phyloP scores from a whole-genome alignment of 176 grass and related monocot species.

The Oryza meridionalis region DNA sequence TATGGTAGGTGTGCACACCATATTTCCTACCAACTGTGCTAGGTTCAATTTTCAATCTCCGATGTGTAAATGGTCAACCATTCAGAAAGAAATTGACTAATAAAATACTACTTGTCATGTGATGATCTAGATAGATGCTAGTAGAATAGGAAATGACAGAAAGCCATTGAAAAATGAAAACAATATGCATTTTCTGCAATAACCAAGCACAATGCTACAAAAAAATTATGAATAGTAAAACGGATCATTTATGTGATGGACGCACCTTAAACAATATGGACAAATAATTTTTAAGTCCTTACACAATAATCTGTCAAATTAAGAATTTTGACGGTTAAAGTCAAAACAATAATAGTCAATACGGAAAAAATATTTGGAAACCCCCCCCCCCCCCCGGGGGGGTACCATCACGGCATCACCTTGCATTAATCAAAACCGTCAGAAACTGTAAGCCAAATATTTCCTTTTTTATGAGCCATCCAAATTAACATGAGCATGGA shows the following conservation, averaged over 20 bases:
- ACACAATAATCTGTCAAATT: too few species aligned
- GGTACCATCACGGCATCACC: conserved; percentile 28
- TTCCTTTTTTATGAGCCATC: background rate
- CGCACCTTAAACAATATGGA: too few species aligned
- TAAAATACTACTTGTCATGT: background rate
- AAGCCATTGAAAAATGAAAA: background rate
- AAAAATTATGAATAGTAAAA: background rate
- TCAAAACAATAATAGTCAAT: background rate
- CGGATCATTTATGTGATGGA: too few species aligned
- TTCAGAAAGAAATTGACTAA: background rate
- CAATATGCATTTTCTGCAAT: background rate
- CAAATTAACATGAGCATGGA: background rate
- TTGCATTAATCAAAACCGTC: conserved; percentile 1
- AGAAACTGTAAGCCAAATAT: conserved; percentile 25
- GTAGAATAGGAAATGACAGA: background rate
- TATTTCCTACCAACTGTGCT: background rate
- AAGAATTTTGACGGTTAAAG: background rate
- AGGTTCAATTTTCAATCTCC: background rate
- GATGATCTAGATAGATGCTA: background rate
- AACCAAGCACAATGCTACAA: background rate
- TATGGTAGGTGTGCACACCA: background rate
- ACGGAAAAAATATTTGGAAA: background rate
- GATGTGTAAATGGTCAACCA: background rate
- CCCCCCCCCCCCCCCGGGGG: too few species aligned
- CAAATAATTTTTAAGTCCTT: background rate